Evolutionary conservation across 345 rosid genomes (phyloP), one percentile per base, ranked within the genome.

Genomic region (Syzygium aqueum): DNA sequence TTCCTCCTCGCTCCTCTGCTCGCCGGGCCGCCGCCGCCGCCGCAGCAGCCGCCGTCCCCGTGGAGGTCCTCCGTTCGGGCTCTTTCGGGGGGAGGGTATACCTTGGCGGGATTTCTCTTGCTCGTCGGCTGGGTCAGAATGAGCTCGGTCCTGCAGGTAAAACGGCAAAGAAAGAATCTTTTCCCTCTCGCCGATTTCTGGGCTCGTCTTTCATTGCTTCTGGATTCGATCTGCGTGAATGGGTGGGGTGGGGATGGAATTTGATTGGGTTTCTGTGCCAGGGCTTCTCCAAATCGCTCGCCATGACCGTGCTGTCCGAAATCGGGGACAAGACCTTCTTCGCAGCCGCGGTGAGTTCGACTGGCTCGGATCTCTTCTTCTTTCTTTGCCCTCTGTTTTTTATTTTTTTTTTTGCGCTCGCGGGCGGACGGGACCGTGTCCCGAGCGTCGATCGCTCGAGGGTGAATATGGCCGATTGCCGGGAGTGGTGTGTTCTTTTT

Each of bases 291-390:
- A 97, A 97, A 94, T 97, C 99, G 15, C 94, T 97, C 50, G 99
- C 98, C 77, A 95, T 97, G 98, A 97, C 99, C 28, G 94, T 97
- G 87, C 92, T 96, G 3, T 97, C 99, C 23, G 99, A 97, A 94
- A 97, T 97, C 88, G 99, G 99, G 51, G 99, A 97, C 92, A 97
- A 96, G 94, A 97, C 99, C 51, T 97, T 97, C 86, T 94, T 97
- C 89, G 99, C 99, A 49, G 99, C 99, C 23, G 99, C 99, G 89
- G 99, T 96, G 84, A 90, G 96, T 88, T 84, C 33, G n/a, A 19
- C 49, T 9, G 80, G 46, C 49, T 73, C 19, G 49, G 80, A 73
- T 84, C 53, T n/a, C 65, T 43, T 43, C 46, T 6, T 6, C 6
- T 84, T 53, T 52, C 85, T 13, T 23, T 53, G 46, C 46, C 10